A percentile compares a stretch with the other conserved stretches of the same genome.
Conservation (phyloP, 2,329 filamentous ascomycete species). For the Trichoderma sp. region DNA sequence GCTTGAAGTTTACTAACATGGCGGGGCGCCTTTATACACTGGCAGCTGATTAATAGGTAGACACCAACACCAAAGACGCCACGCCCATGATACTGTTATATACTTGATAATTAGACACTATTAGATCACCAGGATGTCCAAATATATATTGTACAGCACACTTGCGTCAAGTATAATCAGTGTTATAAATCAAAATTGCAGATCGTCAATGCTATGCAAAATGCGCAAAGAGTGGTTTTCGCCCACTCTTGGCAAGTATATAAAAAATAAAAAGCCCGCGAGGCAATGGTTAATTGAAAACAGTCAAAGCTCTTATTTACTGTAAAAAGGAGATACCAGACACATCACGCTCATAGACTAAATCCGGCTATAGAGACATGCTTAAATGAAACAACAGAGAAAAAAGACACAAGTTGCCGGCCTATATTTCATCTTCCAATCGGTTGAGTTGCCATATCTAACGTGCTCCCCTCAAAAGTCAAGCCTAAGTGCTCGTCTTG, state of each 20-base stretch:
- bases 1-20: background rate
- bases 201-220: background rate
- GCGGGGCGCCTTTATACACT: background rate
- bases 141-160: background rate
- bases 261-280: background rate
- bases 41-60: background rate
- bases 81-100: background rate
- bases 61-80: background rate
- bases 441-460: slow-evolving; percentile 10
- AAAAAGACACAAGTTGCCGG: slow-evolving; percentile 28
- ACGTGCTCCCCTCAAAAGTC: slow-evolving; percentile 15
- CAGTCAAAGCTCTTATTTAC: slow-evolving; percentile 16
- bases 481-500: slow-evolving; percentile 13
- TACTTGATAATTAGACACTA: background rate
- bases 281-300: background rate
- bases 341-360: slow-evolving; percentile 21
- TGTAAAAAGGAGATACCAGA: slow-evolving; percentile 16
- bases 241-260: background rate
- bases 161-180: background rate
- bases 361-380: slow-evolving; percentile 21
- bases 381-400: slow-evolving; percentile 28
- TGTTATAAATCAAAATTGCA: background rate
- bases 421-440: slow-evolving; percentile 21
- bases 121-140: background rate
- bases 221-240: background rate